phyloP scores from a whole-genome alignment of 805 yeast species.

The Barnettozyma sp. region DNA sequence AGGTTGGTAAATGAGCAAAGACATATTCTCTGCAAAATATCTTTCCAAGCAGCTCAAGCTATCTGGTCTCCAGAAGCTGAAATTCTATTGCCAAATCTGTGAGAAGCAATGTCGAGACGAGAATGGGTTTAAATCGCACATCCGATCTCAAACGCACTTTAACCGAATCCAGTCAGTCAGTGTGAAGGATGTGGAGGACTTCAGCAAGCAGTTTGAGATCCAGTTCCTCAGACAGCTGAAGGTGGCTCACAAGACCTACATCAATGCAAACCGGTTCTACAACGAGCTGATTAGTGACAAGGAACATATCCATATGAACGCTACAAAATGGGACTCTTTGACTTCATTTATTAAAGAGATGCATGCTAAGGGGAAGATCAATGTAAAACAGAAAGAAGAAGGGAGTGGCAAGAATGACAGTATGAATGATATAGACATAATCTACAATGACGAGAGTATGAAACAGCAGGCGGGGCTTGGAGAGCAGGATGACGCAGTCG shows the following conservation, averaged over 20 bases:
- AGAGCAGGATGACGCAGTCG: slow-evolving; percentile 28
- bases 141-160: slow-evolving; percentile 72
- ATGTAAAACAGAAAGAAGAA: slow-evolving; percentile 39
- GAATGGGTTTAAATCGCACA: slow-evolving; percentile 89
- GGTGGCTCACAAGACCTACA: slow-evolving; percentile 64
- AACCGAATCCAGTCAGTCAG: slow-evolving; percentile 46
- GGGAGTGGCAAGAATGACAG: slow-evolving; percentile 28
- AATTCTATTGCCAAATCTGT: slow-evolving; percentile 88
- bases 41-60: slow-evolving; percentile 72
- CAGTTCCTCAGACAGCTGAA: slow-evolving; percentile 61
- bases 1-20: slow-evolving; percentile 11
- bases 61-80: slow-evolving; percentile 76
- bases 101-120: slow-evolving; percentile 92
- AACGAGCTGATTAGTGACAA: slow-evolving; percentile 81
- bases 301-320: slow-evolving; percentile 84
- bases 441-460: slow-evolving; percentile 47
- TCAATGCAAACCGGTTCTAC: slow-evolving; percentile 80
- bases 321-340: slow-evolving; percentile 73
- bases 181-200: slow-evolving; percentile 47
- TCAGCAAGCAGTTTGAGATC: slow-evolving; percentile 48
- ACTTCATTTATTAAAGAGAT: slow-evolving; percentile 60
- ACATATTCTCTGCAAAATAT: slow-evolving; percentile 8
- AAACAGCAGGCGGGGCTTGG: slow-evolving; percentile 41
- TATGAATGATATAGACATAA: slow-evolving; percentile 36
- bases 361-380: slow-evolving; percentile 48